These are phyloP conservation scores for Mycena filopes DNA, from an alignment of 768 basidiomycete species.

Conservation along the genomic window DNA sequence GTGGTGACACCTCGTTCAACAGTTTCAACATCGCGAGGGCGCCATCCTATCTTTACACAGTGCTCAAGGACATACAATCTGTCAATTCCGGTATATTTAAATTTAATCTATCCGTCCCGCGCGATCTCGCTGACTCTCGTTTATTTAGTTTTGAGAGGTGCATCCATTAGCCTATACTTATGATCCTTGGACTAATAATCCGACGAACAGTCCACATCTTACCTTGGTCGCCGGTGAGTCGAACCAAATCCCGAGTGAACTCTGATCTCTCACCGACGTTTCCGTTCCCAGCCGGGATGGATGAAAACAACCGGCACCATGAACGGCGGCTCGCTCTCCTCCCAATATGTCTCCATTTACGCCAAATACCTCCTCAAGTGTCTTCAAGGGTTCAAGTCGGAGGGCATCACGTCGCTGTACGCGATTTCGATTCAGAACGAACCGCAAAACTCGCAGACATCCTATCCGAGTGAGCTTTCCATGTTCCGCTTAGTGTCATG, in stretches of 20 bases:
- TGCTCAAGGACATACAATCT: constrained; percentile 70
- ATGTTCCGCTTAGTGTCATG: background rate
- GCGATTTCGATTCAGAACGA: constrained; percentile 75
- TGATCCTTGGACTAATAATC: constrained; percentile 14
- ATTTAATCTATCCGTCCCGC: background rate
- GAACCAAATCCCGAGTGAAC: no score
- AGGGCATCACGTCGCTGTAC: constrained; percentile 68
- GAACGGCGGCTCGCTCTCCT: constrained; percentile 70
- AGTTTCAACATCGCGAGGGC: constrained; percentile 66
- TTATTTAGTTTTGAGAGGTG: constrained; percentile 35
- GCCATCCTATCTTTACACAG: constrained; percentile 72
- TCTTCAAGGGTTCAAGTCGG: constrained; percentile 71
- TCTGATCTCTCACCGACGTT: no score
- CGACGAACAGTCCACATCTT: constrained; percentile 57
- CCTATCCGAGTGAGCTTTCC: constrained; percentile 61
- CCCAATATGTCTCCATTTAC: constrained; percentile 53
- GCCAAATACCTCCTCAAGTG: constrained; percentile 78
- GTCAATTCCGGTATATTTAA: constrained; percentile 52
- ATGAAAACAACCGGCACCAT: constrained; percentile 78
- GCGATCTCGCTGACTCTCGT: background rate
- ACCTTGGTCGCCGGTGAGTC: constrained; percentile 80
- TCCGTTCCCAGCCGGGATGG: constrained; percentile 77
- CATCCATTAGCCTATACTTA: constrained; percentile 29
- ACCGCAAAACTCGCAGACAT: constrained; percentile 67
- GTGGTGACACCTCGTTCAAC: constrained; percentile 66